Evolutionary conservation across 2,329 filamentous ascomycete genomes (phyloP).

Genomic region (Magnaporthiopsis rhizophila): DNA sequence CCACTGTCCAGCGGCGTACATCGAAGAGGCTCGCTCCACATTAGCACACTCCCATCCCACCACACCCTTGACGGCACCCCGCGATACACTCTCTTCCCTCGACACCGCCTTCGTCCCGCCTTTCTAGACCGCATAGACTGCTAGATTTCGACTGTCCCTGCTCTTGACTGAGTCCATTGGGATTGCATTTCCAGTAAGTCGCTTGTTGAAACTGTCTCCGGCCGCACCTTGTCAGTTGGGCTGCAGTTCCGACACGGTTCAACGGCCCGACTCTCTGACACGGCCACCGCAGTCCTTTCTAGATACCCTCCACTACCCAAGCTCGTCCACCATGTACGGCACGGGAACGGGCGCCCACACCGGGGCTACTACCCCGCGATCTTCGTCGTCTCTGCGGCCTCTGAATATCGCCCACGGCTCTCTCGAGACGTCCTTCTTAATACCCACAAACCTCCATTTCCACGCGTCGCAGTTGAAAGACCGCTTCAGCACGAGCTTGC

Average conservation of each 20-base stretch:
- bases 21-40: not conserved
- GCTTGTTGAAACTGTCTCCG: not conserved
- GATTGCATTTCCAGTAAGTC: conserved; percentile 1
- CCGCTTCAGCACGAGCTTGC: conserved; percentile 75
- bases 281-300: not conserved
- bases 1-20: not conserved
- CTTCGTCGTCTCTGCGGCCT: conserved; percentile 83
- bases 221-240: not conserved
- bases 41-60: not conserved
- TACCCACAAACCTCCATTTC: conserved; percentile 93
- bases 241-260: not conserved
- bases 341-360: conserved; percentile 79
- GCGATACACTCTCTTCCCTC: not conserved
- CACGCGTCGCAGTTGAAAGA: conserved; percentile 93
- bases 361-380: conserved; percentile 93
- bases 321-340: conserved; percentile 67
- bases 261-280: not conserved
- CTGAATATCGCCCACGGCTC: conserved; percentile 87
- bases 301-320: conserved; percentile 23
- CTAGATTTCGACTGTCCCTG: conserved; percentile 3
- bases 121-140: not conserved
- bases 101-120: not conserved
- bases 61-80: not conserved
- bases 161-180: conserved; percentile 8
- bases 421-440: conserved; percentile 91